phyloP scores from a whole-genome alignment of 805 yeast species.

The Pichia eremophila region DNA sequence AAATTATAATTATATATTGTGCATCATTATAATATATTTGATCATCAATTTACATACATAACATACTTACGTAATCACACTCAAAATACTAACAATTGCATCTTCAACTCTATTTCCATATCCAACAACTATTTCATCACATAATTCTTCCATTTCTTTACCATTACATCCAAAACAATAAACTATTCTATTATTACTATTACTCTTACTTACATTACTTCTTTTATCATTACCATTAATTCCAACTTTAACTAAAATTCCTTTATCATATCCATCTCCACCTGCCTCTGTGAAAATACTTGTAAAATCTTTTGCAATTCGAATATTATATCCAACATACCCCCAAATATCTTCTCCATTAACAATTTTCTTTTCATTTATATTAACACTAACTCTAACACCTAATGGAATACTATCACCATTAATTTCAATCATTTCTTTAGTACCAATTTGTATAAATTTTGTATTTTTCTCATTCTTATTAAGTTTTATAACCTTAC shows the following conservation, averaged over 20 bases:
- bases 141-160: background rate
- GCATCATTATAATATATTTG: no score
- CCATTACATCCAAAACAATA: background rate
- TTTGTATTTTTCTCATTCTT: slow-evolving; percentile 52
- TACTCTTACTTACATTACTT: slow-evolving; percentile 4
- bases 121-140: background rate
- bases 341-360: slow-evolving; percentile 56
- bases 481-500: slow-evolving; percentile 35
- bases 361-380: slow-evolving; percentile 51
- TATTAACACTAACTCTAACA: slow-evolving; percentile 74
- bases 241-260: slow-evolving; percentile 59
- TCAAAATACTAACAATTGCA: background rate
- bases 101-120: background rate
- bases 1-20: no score
- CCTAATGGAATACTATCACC: slow-evolving; percentile 54
- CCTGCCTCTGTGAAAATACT: slow-evolving; percentile 59
- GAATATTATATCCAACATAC: slow-evolving; percentile 64
- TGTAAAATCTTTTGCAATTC: slow-evolving; percentile 54
- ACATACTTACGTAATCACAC: background rate
- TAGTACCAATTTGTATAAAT: slow-evolving; percentile 68
- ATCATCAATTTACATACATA: no score
- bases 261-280: slow-evolving; percentile 59
- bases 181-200: no score
- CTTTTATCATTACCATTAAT: slow-evolving; percentile 13
- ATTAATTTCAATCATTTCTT: slow-evolving; percentile 44